phyloP scores from a whole-genome alignment of 441 rosid species.

The Populus hybrid region DNA sequence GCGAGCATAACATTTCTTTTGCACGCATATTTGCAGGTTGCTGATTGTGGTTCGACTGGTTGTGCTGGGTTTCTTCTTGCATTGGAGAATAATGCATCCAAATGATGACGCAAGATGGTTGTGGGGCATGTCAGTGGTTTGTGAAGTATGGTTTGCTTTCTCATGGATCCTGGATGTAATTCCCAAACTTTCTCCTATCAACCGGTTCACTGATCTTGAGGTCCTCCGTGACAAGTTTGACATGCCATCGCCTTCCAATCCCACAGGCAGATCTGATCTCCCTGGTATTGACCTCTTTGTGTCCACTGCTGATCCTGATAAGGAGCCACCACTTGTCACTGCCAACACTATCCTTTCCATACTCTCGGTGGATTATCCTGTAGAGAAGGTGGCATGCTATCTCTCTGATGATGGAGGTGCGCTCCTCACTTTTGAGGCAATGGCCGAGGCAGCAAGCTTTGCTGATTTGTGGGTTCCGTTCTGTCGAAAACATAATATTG shows the following conservation, averaged over 20 bases:
- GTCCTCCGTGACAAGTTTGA: slow-evolving; percentile 82
- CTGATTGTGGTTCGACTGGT: slow-evolving; percentile 49
- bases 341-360: slow-evolving; percentile 87
- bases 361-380: slow-evolving; percentile 74
- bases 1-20: too few relatives aligned
- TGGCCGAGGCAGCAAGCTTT: slow-evolving; percentile 92
- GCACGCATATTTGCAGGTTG: slow-evolving; percentile 32
- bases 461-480: slow-evolving; percentile 95
- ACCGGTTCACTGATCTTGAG: slow-evolving; percentile 77
- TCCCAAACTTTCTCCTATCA: slow-evolving; percentile 74
- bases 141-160: slow-evolving; percentile 88
- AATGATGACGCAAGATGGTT: slow-evolving; percentile 85
- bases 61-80: slow-evolving; percentile 63
- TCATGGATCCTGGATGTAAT: slow-evolving; percentile 94
- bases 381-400: slow-evolving; percentile 75
- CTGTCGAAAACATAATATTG: slow-evolving; percentile 79
- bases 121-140: slow-evolving; percentile 74
- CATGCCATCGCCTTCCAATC: slow-evolving; percentile 79
- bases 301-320: slow-evolving; percentile 92
- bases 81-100: slow-evolving; percentile 74
- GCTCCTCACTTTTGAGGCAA: slow-evolving; percentile 84
- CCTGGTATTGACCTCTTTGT: slow-evolving; percentile 83
- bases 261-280: slow-evolving; percentile 82
- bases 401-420: slow-evolving; percentile 93
- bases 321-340: slow-evolving; percentile 83